Base-by-base conservation (phyloP, 208 protist species). In the Trypanosoma avium region DNA sequence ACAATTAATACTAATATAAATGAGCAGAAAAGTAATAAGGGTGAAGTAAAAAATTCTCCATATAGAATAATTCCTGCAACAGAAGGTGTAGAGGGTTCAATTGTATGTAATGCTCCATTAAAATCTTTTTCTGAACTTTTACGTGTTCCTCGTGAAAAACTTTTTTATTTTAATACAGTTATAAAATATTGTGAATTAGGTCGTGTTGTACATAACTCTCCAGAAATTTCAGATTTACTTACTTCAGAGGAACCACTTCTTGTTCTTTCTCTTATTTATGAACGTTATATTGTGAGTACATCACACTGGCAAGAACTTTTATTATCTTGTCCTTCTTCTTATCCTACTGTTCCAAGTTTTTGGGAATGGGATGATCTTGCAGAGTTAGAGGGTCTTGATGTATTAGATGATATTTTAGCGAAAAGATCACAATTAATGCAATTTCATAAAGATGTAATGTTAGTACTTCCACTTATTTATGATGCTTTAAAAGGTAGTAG, bases 291-390 rank as follows among this genome's bases (percentile, higher is more conserved):
- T 9, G 80, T 74, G 15, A 73, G 26, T 30, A 5, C 54, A 19
- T 94, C 91, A 33, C 82, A 90, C 72, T 96, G 88, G 88, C 10
- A 53, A 21, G 62, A 55, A 17, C 52, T 96, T 46, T 71, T 96
- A 9, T 0, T 9, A 17, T 52, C 75, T 40, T 93, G 85, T 59
- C 91, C 91, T 0, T 8, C 32, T 32, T 47, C 19, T 27, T 96
- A 90, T 64, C 88, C 91, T 4, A 85, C 80, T 12, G 72, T 96
- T 10, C 87, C 91, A 24, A 65, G 59, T 47, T 86, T 83, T 56
- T 95, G 89, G 88, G 53, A 71, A 13, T 68, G 78, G 15, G 42
- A 50, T 12, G 88, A 93, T 42, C 65, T 97, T 52, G 54, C 72
- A 1, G 85, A 92, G 56, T 74, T 97, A 19, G 75, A 82, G 7